These are phyloP conservation scores for Ustilago tritici DNA, from an alignment of 1,284 basidiomycete genomes.

Conservation along the genomic window DNA sequence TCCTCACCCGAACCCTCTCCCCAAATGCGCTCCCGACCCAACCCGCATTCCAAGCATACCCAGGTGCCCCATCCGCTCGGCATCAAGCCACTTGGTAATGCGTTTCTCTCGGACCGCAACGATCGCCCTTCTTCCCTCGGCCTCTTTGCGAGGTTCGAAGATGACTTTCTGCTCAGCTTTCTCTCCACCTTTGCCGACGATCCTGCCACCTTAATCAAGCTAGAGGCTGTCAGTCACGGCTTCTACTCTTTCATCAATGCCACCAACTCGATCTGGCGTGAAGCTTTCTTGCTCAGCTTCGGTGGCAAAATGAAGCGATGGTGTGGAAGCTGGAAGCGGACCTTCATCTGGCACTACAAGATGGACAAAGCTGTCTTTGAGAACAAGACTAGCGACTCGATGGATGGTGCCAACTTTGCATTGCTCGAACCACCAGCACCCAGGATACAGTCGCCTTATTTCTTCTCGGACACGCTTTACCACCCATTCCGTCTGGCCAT, in stretches of 20 bases:
- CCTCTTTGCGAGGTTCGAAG: conserved; percentile 47
- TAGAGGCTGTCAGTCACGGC: conserved; percentile 50
- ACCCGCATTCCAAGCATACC: conserved; percentile 14
- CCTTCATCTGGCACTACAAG: conserved; percentile 48
- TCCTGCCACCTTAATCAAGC: conserved; percentile 29
- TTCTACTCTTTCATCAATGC: conserved; percentile 56
- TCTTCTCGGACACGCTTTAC: conserved; percentile 62
- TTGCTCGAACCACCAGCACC: conserved; percentile 30
- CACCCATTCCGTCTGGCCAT: conserved; percentile 60
- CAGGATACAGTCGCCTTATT: conserved; percentile 43
- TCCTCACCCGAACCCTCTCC: conserved; percentile 22
- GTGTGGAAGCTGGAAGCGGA: conserved; percentile 65
- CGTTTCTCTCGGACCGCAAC: conserved; percentile 51
- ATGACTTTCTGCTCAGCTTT: conserved; percentile 57
- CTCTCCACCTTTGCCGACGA: conserved; percentile 47
- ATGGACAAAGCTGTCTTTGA: conserved; percentile 26
- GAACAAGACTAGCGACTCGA: conserved; percentile 25
- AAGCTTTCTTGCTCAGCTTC: conserved; percentile 47
- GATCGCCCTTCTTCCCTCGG: conserved; percentile 54
- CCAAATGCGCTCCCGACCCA: not conserved
- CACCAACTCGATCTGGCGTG: conserved; percentile 58
- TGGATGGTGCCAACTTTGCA: conserved; percentile 34
- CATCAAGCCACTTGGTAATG: conserved; percentile 62
- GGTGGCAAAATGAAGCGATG: conserved; percentile 52
- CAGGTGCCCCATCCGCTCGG: conserved; percentile 60